Evolutionary conservation across 306 rosid genomes (phyloP).

Genomic region (Dryas octopetala): DNA sequence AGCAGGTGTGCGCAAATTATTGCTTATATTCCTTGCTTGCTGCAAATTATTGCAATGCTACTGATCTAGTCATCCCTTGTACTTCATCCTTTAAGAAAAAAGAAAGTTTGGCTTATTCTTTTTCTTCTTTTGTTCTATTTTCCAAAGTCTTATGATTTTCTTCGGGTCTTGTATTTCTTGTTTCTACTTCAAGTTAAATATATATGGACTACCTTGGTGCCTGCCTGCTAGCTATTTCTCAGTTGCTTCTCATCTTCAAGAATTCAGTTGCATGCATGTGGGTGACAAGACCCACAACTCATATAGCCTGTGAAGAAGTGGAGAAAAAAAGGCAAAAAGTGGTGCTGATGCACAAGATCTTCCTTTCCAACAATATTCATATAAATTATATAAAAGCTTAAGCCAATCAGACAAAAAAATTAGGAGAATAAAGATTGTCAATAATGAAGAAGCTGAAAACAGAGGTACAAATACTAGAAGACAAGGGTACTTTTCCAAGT

Average conservation of each 20-base stretch:
- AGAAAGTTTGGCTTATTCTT: background rate
- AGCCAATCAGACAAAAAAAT: constrained; percentile 2
- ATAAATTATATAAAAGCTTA: background rate
- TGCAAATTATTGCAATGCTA: too few species aligned
- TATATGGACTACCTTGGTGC: background rate
- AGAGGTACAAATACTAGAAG: background rate
- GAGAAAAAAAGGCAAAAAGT: background rate
- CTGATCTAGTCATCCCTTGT: too few species aligned
- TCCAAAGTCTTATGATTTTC: background rate
- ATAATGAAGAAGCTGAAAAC: background rate
- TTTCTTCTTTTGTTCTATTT: background rate
- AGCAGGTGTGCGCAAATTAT: too few species aligned
- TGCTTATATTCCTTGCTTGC: too few species aligned
- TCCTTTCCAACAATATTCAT: constrained; percentile 3
- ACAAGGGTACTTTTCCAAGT: background rate
- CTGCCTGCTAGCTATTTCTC: background rate
- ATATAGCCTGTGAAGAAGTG: background rate
- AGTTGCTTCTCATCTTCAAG: constrained; percentile 2
- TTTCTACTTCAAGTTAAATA: background rate
- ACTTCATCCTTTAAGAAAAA: too few species aligned
- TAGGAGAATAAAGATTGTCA: background rate
- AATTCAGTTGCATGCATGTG: background rate
- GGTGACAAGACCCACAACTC: background rate
- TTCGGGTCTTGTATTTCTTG: background rate
- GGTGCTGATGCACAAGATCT: background rate